phyloP scores from a whole-genome alignment of 2,329 filamentous ascomycete genomes.

The Gaeumannomyces tritici region DNA sequence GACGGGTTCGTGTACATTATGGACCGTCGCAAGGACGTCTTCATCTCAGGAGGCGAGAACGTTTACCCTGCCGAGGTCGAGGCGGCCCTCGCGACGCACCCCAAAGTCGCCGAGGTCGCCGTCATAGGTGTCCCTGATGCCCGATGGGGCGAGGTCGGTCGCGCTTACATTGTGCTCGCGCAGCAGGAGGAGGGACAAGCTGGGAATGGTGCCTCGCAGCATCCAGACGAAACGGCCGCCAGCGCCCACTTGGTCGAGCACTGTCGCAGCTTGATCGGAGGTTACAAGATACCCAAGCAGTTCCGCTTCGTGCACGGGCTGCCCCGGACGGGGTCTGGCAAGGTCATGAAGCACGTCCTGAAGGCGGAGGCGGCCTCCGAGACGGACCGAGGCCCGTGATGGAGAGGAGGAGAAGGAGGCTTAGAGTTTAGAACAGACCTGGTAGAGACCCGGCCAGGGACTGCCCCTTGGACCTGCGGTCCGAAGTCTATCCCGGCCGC shows the following conservation, averaged over 20 bases:
- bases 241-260: conserved; percentile 1
- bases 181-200: neutral
- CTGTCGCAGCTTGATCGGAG: neutral
- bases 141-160: conserved; percentile 8
- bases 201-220: too few relatives aligned
- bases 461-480: too few relatives aligned
- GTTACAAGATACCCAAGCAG: conserved; percentile 6
- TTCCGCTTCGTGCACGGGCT: conserved; percentile 4
- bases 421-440: neutral
- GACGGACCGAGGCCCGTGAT: neutral
- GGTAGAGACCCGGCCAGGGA: too few relatives aligned
- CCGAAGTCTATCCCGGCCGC: neutral
- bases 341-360: conserved; percentile 7
- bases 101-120: conserved; percentile 4
- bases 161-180: conserved; percentile 3
- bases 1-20: conserved; percentile 8
- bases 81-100: conserved; percentile 6
- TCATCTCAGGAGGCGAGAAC: conserved; percentile 10
- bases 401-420: neutral
- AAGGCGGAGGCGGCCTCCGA: neutral
- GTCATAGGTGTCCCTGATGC: conserved; percentile 7
- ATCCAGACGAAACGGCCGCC: neutral
- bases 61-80: conserved; percentile 10
- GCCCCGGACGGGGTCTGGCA: conserved; percentile 7
- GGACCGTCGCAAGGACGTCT: conserved; percentile 8